Conservation (phyloP, 192 early-diverging fungal species). For the Entophlyctis luteolus region DNA sequence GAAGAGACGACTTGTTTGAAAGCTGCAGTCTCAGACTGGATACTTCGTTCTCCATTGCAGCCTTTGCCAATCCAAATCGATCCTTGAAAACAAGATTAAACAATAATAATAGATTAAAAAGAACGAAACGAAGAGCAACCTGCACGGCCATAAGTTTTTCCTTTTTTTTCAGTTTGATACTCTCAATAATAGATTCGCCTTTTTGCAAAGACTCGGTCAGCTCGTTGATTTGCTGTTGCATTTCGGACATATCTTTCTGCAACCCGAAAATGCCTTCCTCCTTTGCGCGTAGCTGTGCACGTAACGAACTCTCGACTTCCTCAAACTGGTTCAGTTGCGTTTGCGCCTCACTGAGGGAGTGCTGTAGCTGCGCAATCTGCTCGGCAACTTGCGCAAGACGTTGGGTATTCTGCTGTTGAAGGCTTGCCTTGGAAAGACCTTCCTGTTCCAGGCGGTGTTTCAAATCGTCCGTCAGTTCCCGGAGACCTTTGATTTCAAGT, state of each 20-base stretch:
- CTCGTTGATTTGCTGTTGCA: constrained; percentile 23
- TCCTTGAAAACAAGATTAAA: constrained; percentile 18
- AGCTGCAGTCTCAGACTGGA: constrained; percentile 37
- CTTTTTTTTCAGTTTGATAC: constrained; percentile 39
- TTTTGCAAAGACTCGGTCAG: constrained; percentile 23
- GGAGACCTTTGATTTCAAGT: constrained; percentile 14
- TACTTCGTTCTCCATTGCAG: constrained; percentile 45
- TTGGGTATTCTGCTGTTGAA: constrained; percentile 39
- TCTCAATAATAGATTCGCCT: constrained; percentile 25
- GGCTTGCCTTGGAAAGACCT: constrained; percentile 19
- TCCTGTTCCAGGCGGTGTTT: constrained; percentile 29
- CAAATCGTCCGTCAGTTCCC: constrained; percentile 26
- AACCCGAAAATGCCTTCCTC: constrained; percentile 41
- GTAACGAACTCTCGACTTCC: constrained; percentile 29
- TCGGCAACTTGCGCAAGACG: constrained; percentile 40
- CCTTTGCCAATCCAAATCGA: constrained; percentile 42
- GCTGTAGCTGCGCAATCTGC: constrained; percentile 44
- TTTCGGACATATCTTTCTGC: constrained; percentile 13
- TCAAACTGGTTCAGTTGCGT: constrained; percentile 38
- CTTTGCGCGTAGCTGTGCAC: constrained; percentile 23
- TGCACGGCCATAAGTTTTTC: constrained; percentile 50
- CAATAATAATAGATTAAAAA: not conserved
- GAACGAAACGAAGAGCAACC: not conserved
- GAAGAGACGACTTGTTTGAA: constrained; percentile 24
- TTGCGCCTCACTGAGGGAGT: constrained; percentile 41